Evolutionary conservation across 2,329 filamentous ascomycete genomes (phyloP).

Genomic region (Camillea tinctor): DNA sequence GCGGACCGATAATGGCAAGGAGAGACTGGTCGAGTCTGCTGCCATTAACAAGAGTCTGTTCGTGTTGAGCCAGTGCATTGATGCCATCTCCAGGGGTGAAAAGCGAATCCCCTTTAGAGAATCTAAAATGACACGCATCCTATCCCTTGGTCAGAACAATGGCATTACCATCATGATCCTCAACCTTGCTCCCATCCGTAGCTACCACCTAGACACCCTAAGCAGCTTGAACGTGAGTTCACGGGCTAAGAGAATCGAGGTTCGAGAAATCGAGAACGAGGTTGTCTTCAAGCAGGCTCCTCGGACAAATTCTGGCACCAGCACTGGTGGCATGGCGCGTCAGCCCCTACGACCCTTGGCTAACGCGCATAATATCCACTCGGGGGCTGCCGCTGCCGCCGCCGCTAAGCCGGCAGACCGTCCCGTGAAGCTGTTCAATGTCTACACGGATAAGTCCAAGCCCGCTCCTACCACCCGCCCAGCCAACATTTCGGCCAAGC

Average conservation of each 20-base stretch:
- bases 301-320: constrained; percentile 45
- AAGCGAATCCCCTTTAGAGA: constrained; percentile 88
- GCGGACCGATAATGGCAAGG: constrained; percentile 88
- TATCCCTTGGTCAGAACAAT: constrained; percentile 91
- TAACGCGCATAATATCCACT: constrained; percentile 72
- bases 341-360: constrained; percentile 79
- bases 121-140: constrained; percentile 94
- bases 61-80: constrained; percentile 90
- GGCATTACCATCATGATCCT: constrained; percentile 96
- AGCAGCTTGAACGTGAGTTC: constrained; percentile 95
- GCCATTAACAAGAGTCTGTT: constrained; percentile 98
- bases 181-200: constrained; percentile 86
- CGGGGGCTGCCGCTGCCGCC: constrained; percentile 51
- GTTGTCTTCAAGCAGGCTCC: constrained; percentile 79
- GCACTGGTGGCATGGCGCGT: constrained; percentile 48
- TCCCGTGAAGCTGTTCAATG: constrained; percentile 79
- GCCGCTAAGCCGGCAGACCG: constrained; percentile 58
- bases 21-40: constrained; percentile 88
- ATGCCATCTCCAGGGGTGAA: constrained; percentile 78
- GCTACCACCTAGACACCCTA: constrained; percentile 90
- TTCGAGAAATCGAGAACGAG: constrained; percentile 93
- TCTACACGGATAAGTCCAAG: constrained; percentile 75
- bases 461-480: constrained; percentile 32
- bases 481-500: constrained; percentile 16
- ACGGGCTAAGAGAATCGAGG: constrained; percentile 92